phyloP scores from a whole-genome alignment of 2,329 filamentous ascomycete genomes.

The Magnaporthiopsis incrustans region DNA sequence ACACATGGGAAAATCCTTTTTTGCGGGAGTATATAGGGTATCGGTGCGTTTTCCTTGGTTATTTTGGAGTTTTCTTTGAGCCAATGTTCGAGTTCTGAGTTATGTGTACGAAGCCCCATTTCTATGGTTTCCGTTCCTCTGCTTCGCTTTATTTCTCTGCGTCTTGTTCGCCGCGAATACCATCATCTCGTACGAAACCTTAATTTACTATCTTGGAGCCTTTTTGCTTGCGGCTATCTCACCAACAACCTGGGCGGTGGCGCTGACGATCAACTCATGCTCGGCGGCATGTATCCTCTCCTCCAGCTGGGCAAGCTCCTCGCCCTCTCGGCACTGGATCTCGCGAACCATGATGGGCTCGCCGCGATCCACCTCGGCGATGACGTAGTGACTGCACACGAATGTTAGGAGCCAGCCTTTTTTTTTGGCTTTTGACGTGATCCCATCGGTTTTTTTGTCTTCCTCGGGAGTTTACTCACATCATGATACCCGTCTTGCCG shows the following conservation, averaged over 20 bases:
- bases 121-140: not conserved
- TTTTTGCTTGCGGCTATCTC: constrained; percentile 25
- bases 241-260: constrained; percentile 43
- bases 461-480: constrained; percentile 21
- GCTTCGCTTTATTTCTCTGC: too few species aligned
- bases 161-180: not conserved
- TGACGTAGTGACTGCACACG: constrained; percentile 60
- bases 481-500: constrained; percentile 75
- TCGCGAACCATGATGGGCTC: constrained; percentile 63
- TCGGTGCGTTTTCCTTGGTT: not conserved
- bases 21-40: not conserved
- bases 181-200: not conserved
- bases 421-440: too few species aligned
- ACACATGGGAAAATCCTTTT: not conserved
- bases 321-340: constrained; percentile 56
- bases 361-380: constrained; percentile 72
- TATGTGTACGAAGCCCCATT: not conserved
- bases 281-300: constrained; percentile 68
- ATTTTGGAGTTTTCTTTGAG: not conserved
- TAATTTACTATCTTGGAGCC: not conserved
- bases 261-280: constrained; percentile 72
- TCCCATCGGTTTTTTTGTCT: too few species aligned
- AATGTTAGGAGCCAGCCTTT: not conserved
- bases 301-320: constrained; percentile 58
- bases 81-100: not conserved